A percentile compares a stretch with the other conserved stretches of the same genome.
Conservation (phyloP, 208 protist genomes). For the Trichomonas vaginalis region DNA sequence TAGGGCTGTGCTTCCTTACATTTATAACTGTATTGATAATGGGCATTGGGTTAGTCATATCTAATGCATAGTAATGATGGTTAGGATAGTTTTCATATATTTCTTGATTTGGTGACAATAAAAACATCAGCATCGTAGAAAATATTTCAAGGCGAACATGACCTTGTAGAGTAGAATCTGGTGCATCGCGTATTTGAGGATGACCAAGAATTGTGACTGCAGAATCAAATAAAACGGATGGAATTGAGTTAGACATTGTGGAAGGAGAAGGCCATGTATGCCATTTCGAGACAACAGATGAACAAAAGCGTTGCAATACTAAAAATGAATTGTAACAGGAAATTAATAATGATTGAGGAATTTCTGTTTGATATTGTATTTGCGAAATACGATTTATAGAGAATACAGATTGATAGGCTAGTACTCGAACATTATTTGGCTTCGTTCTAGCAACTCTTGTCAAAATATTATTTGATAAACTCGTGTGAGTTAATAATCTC, state of each 20-base stretch:
- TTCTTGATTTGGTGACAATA: not conserved
- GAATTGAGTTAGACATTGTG: not conserved
- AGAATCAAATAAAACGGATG: not conserved
- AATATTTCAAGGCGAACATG: not conserved
- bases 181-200: not conserved
- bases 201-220: not conserved
- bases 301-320: not conserved
- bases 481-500: not conserved
- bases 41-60: not conserved
- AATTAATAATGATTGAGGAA: not conserved
- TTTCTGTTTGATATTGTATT: not conserved
- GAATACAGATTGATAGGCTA: not conserved
- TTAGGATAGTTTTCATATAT: not conserved
- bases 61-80: not conserved
- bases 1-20: not conserved
- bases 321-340: not conserved
- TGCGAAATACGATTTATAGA: not conserved
- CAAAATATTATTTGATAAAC: not conserved
- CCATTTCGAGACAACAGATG: not conserved
- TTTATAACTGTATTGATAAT: not conserved
- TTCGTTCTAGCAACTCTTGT: not conserved
- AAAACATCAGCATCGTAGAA: not conserved
- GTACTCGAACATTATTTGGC: not conserved
- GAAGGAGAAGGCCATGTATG: not conserved
- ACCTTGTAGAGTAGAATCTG: not conserved